phyloP scores from a whole-genome alignment of 1,284 basidiomycete genomes.

The Leccinum griseonigrum region DNA sequence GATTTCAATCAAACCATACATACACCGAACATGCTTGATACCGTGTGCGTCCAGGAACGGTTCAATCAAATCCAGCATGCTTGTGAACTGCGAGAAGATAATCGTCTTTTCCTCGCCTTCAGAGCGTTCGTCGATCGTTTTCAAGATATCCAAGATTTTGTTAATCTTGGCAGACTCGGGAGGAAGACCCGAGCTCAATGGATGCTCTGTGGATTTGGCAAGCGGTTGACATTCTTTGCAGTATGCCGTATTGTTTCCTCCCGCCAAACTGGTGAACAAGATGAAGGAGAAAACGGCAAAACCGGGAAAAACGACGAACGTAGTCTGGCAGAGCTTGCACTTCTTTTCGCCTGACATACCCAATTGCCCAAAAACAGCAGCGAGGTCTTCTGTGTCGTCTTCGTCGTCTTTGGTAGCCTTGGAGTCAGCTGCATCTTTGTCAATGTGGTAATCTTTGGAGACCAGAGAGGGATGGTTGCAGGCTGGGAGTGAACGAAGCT shows the following conservation, averaged over 20 bases:
- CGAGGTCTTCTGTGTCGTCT: slow-evolving; percentile 64
- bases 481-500: slow-evolving; percentile 45
- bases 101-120: slow-evolving; percentile 84
- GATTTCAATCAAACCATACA: slow-evolving; percentile 36
- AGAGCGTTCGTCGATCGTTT: slow-evolving; percentile 62
- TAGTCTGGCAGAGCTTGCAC: slow-evolving; percentile 72
- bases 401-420: slow-evolving; percentile 51
- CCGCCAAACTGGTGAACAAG: slow-evolving; percentile 36
- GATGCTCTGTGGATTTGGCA: slow-evolving; percentile 38
- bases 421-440: slow-evolving; percentile 72
- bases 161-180: slow-evolving; percentile 87
- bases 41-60: slow-evolving; percentile 71
- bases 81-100: slow-evolving; percentile 87
- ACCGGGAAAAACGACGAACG: slow-evolving; percentile 45
- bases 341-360: slow-evolving; percentile 58
- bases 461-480: slow-evolving; percentile 88
- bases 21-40: slow-evolving; percentile 82
- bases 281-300: slow-evolving; percentile 2
- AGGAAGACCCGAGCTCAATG: slow-evolving; percentile 38
- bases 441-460: slow-evolving; percentile 68
- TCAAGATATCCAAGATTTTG: slow-evolving; percentile 75
- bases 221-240: slow-evolving; percentile 63
- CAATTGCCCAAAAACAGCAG: slow-evolving; percentile 70
- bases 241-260: slow-evolving; percentile 41
- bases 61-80: slow-evolving; percentile 85